Percentiles rank a stretch among this genome's conserved stretches.
Conservation (phyloP, 441 rosid species). For the Hura crepitans region DNA sequence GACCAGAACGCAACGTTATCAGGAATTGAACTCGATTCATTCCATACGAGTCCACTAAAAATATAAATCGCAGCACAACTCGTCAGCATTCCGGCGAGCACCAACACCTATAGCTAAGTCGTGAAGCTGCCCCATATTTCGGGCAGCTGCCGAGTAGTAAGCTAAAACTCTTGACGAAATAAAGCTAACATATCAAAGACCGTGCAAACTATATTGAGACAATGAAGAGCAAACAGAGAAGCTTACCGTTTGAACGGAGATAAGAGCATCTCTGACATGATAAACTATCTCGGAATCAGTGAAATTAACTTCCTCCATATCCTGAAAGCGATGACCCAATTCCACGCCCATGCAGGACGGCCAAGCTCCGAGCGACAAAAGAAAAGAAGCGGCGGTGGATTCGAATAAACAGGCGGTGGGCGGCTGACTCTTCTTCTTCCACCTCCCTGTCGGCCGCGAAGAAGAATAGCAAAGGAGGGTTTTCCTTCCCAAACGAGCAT, state of each 20-base stretch:
- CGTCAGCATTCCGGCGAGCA: background rate
- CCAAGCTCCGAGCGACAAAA: no score
- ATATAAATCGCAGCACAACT: no score
- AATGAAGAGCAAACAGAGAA: background rate
- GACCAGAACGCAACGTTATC: no score
- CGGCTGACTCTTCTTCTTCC: conserved; percentile 7
- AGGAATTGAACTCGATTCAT: background rate
- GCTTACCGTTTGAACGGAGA: conserved; percentile 41
- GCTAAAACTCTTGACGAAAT: background rate
- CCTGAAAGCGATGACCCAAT: conserved; percentile 6
- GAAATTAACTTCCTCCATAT: conserved; percentile 30
- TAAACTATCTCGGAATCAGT: conserved; percentile 48
- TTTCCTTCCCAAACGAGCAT: background rate
- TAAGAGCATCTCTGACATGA: conserved; percentile 54
- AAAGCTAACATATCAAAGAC: background rate
- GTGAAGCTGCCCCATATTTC: no score
- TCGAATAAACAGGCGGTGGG: background rate
- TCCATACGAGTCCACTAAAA: background rate
- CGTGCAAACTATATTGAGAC: background rate
- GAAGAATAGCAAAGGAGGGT: conserved; percentile 5
- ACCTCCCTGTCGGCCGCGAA: background rate
- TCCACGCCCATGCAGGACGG: conserved; percentile 29
- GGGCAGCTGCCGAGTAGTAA: no score
- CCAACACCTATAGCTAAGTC: background rate
- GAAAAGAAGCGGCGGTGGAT: no score